These are phyloP conservation scores for Graphium sp. DNA, from an alignment of 2,329 filamentous ascomycete species.

Conservation along the genomic window DNA sequence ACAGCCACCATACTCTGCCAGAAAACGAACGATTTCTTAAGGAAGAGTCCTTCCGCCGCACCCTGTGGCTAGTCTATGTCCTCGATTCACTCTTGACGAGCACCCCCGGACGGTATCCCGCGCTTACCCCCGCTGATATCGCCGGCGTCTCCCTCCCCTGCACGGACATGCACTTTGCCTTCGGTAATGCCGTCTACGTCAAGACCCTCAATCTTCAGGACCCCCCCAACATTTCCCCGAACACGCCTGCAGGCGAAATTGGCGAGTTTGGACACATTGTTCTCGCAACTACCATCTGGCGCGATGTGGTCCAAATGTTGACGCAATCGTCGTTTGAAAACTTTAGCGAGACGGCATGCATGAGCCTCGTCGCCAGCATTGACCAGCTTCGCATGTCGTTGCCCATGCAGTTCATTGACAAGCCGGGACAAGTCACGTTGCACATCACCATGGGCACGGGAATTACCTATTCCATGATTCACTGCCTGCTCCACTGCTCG, in stretches of 20 bases:
- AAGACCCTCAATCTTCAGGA: constrained; percentile 32
- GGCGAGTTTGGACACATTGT: constrained; percentile 47
- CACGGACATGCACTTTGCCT: constrained; percentile 45
- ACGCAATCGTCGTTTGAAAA: constrained; percentile 31
- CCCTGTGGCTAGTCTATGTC: constrained; percentile 45
- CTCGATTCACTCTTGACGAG: constrained; percentile 45
- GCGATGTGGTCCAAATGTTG: constrained; percentile 44
- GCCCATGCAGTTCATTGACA: constrained; percentile 43
- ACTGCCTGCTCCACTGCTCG: constrained; percentile 42
- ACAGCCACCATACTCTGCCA: constrained; percentile 32
- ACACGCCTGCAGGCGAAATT: constrained; percentile 28
- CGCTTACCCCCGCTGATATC: constrained; percentile 35
- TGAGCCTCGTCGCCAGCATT: constrained; percentile 33
- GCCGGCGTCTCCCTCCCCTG: constrained; percentile 39
- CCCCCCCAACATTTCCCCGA: constrained; percentile 16
- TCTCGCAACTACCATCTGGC: constrained; percentile 42
- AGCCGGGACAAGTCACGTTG: constrained; percentile 41
- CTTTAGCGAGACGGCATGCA: constrained; percentile 36
- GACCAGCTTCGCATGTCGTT: constrained; percentile 35
- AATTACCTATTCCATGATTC: constrained; percentile 45
- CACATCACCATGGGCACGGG: constrained; percentile 50
- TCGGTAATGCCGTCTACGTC: constrained; percentile 40
- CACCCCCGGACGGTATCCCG: constrained; percentile 41
- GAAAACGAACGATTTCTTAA: constrained; percentile 40
- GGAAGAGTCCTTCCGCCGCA: constrained; percentile 43